Percentiles rank a stretch among this genome's conserved stretches.
Evolutionary conservation across 495 filamentous ascomycete species (phyloP).

Genomic region (Aspergillus nanangensis): DNA sequence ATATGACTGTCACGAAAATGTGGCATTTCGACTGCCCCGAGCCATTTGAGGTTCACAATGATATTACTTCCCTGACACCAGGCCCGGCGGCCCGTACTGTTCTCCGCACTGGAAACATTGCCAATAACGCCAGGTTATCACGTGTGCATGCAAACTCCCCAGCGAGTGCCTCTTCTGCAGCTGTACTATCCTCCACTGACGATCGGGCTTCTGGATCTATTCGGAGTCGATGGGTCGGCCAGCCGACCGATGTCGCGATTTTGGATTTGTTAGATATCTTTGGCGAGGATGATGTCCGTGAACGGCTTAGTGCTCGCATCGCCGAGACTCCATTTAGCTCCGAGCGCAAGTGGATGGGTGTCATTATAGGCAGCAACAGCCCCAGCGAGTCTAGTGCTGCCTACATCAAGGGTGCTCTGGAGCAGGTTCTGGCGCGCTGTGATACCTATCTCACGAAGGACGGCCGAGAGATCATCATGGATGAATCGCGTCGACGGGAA

Average conservation of each 20-base stretch:
- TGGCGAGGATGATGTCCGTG: constrained; percentile 84
- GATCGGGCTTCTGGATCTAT: constrained; percentile 53
- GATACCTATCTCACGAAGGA: constrained; percentile 87
- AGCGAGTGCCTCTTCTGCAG: constrained; percentile 64
- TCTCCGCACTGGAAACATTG: constrained; percentile 87
- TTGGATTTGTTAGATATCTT: constrained; percentile 87
- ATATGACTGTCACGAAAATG: constrained; percentile 96
- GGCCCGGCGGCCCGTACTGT: constrained; percentile 73
- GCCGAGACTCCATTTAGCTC: constrained; percentile 93
- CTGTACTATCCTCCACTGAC: constrained; percentile 74
- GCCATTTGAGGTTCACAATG: constrained; percentile 70
- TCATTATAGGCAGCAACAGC: constrained; percentile 62
- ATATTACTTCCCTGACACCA: constrained; percentile 58
- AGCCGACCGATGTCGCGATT: constrained; percentile 94
- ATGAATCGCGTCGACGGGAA: constrained; percentile 67
- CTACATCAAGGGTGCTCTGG: constrained; percentile 93
- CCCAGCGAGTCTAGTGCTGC: constrained; percentile 60
- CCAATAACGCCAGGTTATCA: constrained; percentile 86
- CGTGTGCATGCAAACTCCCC: constrained; percentile 53
- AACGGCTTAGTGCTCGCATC: constrained; percentile 71
- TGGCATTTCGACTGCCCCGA: constrained; percentile 78
- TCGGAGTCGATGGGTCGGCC: constrained; percentile 90
- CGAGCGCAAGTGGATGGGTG: constrained; percentile 98
- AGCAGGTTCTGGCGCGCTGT: constrained; percentile 79
- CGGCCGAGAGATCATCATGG: constrained; percentile 81